Evolutionary conservation across 768 basidiomycete species (phyloP), one percentile per base, ranked within the genome.

Genomic region (Dendrothele bispora): DNA sequence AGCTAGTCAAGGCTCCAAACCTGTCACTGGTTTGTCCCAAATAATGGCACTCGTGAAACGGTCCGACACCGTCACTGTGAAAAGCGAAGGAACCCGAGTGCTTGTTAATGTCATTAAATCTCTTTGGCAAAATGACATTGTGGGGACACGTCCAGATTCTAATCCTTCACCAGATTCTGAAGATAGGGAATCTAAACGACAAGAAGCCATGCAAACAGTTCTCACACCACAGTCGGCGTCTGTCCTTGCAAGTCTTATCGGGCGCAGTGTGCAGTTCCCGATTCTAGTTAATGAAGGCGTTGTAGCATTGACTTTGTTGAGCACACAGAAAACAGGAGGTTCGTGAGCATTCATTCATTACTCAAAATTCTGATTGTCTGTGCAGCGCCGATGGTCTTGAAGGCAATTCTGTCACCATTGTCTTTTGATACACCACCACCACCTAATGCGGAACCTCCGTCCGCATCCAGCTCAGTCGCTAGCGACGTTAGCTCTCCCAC

Each of bases 81-180:
- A 87, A 66, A 93, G 88, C 60, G 95, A 99, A 70, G 89, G 89
- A 25, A 87, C 92, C 15, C 84, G 95, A 17, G 82, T 95, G 3
- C 69, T 97, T 34, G 91, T 93, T 57, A 93, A 95, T 62, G 77
- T 86, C 18, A 76, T 93, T 55, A 87, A 87, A 62, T 83, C 88
- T 7, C 69, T 94, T 17, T 91, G 86, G 82, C 74, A 82, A 22
- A 73, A 61, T 56, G 79, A 81, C 46, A 58, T 69, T 18, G 55
- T 51, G 1, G 49, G 66, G 15, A 53, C 56, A 15, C 51, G 47
- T 22, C 21, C 43, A 2, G 15, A 30, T 7, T 39, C 47, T 4
- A 17, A 26, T 18, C 35, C 50, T 11, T 41, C 53, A 24, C 53
- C 56, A 1, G 63, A 56, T n/a, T 57, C 61, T 34, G 71, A 71